Evolutionary conservation across 352 stramenopile genomes (phyloP), one percentile per base, ranked within the genome.

Genomic region (Pythium grandisporangium): DNA sequence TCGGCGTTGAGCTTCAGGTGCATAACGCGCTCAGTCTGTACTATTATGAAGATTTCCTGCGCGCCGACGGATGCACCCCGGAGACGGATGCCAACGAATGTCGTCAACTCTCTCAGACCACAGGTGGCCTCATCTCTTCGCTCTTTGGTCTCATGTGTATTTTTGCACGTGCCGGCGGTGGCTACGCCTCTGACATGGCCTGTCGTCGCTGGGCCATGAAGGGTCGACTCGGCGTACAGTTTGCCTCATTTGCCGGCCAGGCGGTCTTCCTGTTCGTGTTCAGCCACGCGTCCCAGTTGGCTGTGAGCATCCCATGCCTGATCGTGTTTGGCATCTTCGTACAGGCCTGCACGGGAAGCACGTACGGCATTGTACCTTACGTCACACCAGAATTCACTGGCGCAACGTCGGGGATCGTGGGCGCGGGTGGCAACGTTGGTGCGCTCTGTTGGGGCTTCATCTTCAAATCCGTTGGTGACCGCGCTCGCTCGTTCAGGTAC

Each of bases 111-210:
- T 60, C 71, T 26, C 81, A 75, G 53, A 70, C 63, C 19, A 58
- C 59, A 47, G 82, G 87, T 22, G 86, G 79, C 10, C 84, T 80
- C 1, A 79, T 97, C 51, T 83, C 88, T 6, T 96, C 86, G 16
- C 73, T 91, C n/a, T 97, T 98, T 56, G 91, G 91, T 11, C 88
- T 95, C 49, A 97, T 96, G 84, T 97, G 97, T 57, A 63, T 97
- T 37, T 95, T 97, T 52, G 81, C 88, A 3, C 84, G 89, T 39
- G 86, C 85, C 22, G 30, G 95, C 33, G 87, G 93, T 29, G 89
- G 89, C 25, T 71, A 90, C 47, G 38, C 69, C 1, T 96, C 80
- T 25, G 93, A 98, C 57, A 68, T 75, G 14, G 53, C 70, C 41
- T 96, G 95, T 50, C 58, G 55, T 32, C 62, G 61, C 42, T 68